Percentiles rank a stretch among this genome's conserved stretches.
phyloP scores from a whole-genome alignment of 345 rosid genomes.

The Durio zibethinus region DNA sequence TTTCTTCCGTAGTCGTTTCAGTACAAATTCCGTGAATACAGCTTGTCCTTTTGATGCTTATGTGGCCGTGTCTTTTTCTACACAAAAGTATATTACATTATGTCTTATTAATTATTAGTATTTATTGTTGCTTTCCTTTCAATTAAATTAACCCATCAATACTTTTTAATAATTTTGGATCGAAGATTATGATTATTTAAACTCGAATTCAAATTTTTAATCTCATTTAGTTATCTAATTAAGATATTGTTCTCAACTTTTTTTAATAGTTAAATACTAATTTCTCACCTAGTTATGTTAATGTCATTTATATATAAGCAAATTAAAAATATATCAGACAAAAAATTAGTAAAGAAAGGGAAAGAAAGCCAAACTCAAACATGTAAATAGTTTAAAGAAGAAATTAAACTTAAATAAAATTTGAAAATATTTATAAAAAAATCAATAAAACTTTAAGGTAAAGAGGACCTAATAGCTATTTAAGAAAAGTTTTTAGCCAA shows the following conservation, averaged over 20 bases:
- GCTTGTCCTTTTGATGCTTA: background rate
- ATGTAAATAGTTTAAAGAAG: too few relatives aligned
- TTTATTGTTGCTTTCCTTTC: background rate
- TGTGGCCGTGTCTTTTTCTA: background rate
- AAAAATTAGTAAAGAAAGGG: too few relatives aligned
- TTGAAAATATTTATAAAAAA: too few relatives aligned
- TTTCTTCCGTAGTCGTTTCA: background rate
- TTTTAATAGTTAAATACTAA: background rate
- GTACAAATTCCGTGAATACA: background rate
- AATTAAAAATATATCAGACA: background rate
- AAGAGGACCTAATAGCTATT: background rate
- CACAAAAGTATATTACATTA: background rate
- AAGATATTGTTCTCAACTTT: too few relatives aligned
- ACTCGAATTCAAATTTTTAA: too few relatives aligned
- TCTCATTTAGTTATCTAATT: too few relatives aligned
- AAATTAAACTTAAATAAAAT: too few relatives aligned
- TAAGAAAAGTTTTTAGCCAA: background rate
- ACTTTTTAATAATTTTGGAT: too few relatives aligned
- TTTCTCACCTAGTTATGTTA: background rate
- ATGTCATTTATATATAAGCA: background rate
- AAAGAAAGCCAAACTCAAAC: too few relatives aligned
- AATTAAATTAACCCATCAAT: background rate
- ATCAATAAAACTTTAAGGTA: too few relatives aligned
- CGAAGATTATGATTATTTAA: too few relatives aligned
- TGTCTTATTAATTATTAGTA: too few relatives aligned